Percentiles rank a stretch among this genome's conserved stretches.
These are phyloP conservation scores for Phialophora macrospora DNA, from an alignment of 2,329 filamentous ascomycete species.

Conservation along the genomic window DNA sequence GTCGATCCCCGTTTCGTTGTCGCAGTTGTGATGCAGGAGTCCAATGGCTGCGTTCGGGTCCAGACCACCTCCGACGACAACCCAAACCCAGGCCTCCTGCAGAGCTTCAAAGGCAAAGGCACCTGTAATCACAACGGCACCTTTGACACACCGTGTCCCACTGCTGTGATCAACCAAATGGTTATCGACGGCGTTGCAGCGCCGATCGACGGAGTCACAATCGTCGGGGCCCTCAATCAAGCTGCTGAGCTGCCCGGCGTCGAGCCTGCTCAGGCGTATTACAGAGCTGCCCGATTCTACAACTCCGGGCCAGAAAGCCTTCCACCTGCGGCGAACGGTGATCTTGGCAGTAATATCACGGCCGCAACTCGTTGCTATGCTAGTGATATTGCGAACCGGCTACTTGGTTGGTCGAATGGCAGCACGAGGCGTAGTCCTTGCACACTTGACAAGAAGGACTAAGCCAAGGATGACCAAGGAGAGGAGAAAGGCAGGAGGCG, in stretches of 20 bases:
- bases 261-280: constrained; percentile 30
- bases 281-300: constrained; percentile 36
- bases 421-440: neutral
- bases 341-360: constrained; percentile 28
- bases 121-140: constrained; percentile 25
- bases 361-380: constrained; percentile 36
- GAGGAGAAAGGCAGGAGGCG: neutral
- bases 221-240: constrained; percentile 24
- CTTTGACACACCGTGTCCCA: constrained; percentile 27
- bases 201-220: constrained; percentile 12
- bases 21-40: constrained; percentile 46
- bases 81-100: constrained; percentile 36
- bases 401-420: constrained; percentile 34
- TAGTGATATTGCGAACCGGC: constrained; percentile 39
- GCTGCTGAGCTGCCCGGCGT: constrained; percentile 9
- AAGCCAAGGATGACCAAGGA: neutral
- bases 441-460: neutral
- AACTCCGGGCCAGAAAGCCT: constrained; percentile 33
- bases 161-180: constrained; percentile 32
- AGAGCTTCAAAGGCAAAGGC: constrained; percentile 25
- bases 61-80: constrained; percentile 33
- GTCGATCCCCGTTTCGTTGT: constrained; percentile 45
- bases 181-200: constrained; percentile 33
- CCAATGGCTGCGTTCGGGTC: constrained; percentile 41
- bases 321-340: constrained; percentile 14